Evolutionary conservation across 192 early-diverging fungal species (phyloP).

Genomic region (Umbelopsis sp.): DNA sequence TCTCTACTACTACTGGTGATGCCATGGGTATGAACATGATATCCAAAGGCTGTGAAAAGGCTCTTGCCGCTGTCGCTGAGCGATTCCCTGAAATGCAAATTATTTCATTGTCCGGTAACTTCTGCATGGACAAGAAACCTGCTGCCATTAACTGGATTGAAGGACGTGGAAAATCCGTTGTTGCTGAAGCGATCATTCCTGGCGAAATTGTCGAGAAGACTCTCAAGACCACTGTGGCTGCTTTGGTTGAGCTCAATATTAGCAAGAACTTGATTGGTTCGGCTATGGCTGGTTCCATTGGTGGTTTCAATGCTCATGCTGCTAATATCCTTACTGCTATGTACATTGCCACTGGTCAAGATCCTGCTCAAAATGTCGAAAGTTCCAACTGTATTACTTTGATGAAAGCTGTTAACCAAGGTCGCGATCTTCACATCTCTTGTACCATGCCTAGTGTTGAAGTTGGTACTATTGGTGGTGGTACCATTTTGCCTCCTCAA

Average conservation of each 20-base stretch:
- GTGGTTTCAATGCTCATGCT: constrained; percentile 94
- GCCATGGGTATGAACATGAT: constrained; percentile 99
- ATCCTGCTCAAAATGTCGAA: constrained; percentile 96
- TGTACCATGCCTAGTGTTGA: constrained; percentile 95
- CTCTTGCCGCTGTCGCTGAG: constrained; percentile 62
- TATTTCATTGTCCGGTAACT: constrained; percentile 88
- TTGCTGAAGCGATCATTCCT: constrained; percentile 83
- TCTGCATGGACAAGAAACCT: constrained; percentile 96
- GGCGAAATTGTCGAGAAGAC: constrained; percentile 76
- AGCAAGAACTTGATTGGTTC: constrained; percentile 92
- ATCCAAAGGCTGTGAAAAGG: constrained; percentile 90
- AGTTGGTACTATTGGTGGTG: constrained; percentile 93
- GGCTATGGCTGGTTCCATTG: constrained; percentile 90
- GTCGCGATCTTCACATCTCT: constrained; percentile 80
- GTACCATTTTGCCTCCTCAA: constrained; percentile 83
- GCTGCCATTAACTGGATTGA: constrained; percentile 98
- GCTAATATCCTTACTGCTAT: constrained; percentile 92
- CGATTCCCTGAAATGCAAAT: constrained; percentile 76
- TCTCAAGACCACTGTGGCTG: constrained; percentile 83
- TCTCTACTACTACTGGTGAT: constrained; percentile 89
- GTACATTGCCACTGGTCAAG: constrained; percentile 91
- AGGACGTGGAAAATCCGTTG: constrained; percentile 92
- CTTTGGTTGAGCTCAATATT: constrained; percentile 78
- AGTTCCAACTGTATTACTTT: constrained; percentile 90
- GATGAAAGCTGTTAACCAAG: constrained; percentile 85